phyloP scores from a whole-genome alignment of 257 asterid genomes.

The Thymus quinquecostatus region DNA sequence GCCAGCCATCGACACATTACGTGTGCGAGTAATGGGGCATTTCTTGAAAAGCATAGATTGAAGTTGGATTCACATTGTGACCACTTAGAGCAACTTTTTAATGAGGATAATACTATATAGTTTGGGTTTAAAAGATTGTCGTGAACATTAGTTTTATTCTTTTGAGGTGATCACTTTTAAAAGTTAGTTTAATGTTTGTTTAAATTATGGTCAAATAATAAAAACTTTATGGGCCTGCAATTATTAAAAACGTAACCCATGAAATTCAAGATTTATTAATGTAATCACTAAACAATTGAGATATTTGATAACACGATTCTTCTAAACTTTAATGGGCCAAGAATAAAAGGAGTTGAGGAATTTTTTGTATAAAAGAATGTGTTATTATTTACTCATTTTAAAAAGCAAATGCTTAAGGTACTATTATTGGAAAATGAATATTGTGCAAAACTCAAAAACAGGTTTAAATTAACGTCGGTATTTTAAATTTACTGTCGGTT shows the following conservation, averaged over 20 bases:
- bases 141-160: background rate
- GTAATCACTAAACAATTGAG: background rate
- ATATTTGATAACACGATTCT: no score
- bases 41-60: slow-evolving; percentile 7
- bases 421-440: no score
- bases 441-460: no score
- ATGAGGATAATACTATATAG: background rate
- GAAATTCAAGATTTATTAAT: background rate
- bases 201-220: slow-evolving; percentile 2
- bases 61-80: slow-evolving; percentile 31
- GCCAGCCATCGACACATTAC: no score
- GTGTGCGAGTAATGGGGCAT: no score
- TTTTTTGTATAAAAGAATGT: no score
- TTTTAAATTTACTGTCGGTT: no score
- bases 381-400: no score
- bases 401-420: no score
- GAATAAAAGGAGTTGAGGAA: no score
- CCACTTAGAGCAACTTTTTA: slow-evolving; percentile 26
- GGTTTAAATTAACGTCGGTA: no score
- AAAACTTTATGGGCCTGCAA: background rate
- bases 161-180: background rate
- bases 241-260: background rate
- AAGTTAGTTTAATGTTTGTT: background rate
- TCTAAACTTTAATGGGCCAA: no score
- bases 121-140: background rate